Base-by-base conservation (phyloP, 208 protist genomes). In the Sergeia podlipaevii region DNA sequence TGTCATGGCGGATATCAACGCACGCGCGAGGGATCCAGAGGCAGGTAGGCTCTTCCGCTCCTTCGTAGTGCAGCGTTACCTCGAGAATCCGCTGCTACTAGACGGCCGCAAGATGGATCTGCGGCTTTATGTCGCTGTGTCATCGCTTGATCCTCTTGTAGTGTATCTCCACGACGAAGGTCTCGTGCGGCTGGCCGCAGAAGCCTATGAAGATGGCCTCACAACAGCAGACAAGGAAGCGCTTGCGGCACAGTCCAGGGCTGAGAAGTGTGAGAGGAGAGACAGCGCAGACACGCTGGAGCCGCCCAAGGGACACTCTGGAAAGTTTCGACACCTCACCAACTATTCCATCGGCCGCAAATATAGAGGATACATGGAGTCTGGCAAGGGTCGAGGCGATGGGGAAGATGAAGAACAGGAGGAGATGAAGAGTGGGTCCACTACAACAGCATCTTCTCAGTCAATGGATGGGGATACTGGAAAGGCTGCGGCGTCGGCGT, bases 61-160 rank as follows among this genome's bases (percentile, higher is more conserved):
- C 37, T 93, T 89, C 55, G 83, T 98, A 1, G 92, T 98, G 44
- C 95, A 98, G 62, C 75, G 94, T 46, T 98, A 98, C 74, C 64
- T 98, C 7, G 81, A 86, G 11, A 71, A 97, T 45, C 97, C 97
- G 13, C 75, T 96, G 32, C 70, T 98, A 7, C 75, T 98, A 13
- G 70, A 97, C 33, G 91, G 87, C 1, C 77, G 85, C 6, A 98
- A 98, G 64, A 98, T 97, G 62, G 97, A 98, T 54, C 69, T 98
- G 37, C 80, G 97, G 0, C 71, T 98, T 5, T 98, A 98, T 60
- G 95, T 98, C 4, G 55, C 85, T 8, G 87, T 98, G 33, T 89
- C 92, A 4, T 91, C 76, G 8, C 89, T 91, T 53, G 77, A 97
- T 54, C 89, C 94, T 3, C 63, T 98, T 15, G 65, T 66, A 11